Evolutionary conservation across 1,139 yeast genomes (phyloP).

Genomic region (Tardiomyces depauwii): DNA sequence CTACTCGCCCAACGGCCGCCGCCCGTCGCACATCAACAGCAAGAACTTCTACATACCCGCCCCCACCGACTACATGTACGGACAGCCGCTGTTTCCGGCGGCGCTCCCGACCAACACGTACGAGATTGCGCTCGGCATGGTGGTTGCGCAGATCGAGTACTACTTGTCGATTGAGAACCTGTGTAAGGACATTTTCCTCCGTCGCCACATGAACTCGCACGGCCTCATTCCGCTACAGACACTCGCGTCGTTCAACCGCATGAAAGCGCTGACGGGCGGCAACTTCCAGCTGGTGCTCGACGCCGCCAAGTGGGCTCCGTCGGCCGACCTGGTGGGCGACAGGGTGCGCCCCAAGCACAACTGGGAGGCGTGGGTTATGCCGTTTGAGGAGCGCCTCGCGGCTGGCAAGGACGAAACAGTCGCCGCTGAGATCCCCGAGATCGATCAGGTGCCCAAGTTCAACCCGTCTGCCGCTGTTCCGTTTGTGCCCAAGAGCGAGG

Average conservation of each 20-base stretch:
- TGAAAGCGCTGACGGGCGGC: conserved; percentile 46
- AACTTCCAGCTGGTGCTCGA: conserved; percentile 36
- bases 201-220: conserved; percentile 66
- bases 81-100: conserved; percentile 10
- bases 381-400: conserved; percentile 34
- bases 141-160: conserved; percentile 60
- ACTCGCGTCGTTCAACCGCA: conserved; percentile 64
- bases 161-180: conserved; percentile 83
- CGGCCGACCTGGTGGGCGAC: conserved; percentile 35
- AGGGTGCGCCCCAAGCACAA: conserved; percentile 35
- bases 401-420: conserved; percentile 28
- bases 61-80: conserved; percentile 10
- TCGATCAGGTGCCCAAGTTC: conserved; percentile 20
- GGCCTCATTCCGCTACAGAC: conserved; percentile 61
- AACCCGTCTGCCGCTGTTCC: conserved; percentile 29
- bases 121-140: conserved; percentile 20
- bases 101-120: conserved; percentile 3
- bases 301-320: conserved; percentile 33
- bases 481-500: conserved; percentile 23
- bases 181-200: conserved; percentile 65
- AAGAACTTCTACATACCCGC: conserved; percentile 12
- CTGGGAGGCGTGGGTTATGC: conserved; percentile 41
- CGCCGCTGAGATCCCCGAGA: conserved; percentile 9
- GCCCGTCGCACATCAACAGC: conserved; percentile 12
- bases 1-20: conserved; percentile 4